Evolutionary conservation across 169 alveolate genomes (phyloP).

Genomic region (Plasmodium relictum): DNA sequence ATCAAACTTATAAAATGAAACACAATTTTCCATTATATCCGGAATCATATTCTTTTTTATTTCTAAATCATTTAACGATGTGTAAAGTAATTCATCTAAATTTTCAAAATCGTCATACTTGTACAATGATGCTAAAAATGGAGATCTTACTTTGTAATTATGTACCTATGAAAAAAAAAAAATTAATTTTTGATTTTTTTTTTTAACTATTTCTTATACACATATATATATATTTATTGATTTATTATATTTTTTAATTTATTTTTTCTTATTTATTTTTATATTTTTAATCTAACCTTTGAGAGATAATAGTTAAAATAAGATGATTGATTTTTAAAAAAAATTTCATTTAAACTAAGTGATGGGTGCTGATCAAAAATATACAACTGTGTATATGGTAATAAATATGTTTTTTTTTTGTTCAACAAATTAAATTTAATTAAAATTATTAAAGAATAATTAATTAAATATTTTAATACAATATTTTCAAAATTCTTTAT

Average conservation of each 20-base stretch:
- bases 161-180: conserved; percentile 10
- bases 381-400: conserved; percentile 67
- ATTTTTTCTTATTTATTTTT: not conserved
- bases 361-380: conserved; percentile 68
- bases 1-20: conserved; percentile 60
- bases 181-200: not conserved
- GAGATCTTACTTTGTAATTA: conserved; percentile 60
- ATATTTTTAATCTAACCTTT: conserved; percentile 29
- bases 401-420: conserved; percentile 46
- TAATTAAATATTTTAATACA: conserved; percentile 34
- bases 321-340: conserved; percentile 9
- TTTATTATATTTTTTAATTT: no score
- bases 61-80: conserved; percentile 46
- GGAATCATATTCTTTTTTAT: conserved; percentile 58
- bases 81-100: conserved; percentile 59
- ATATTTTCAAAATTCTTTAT: conserved; percentile 38
- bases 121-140: conserved; percentile 50
- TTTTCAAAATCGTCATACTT: conserved; percentile 22
- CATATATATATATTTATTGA: not conserved
- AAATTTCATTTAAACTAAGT: conserved; percentile 30
- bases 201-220: not conserved
- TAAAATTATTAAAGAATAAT: conserved; percentile 33
- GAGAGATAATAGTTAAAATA: conserved; percentile 31
- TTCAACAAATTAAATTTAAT: conserved; percentile 40
- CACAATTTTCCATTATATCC: conserved; percentile 40